Percentiles rank a stretch among this genome's conserved stretches.
Conservation (phyloP, 2,329 filamentous ascomycete genomes). For the Onygenales sp. region DNA sequence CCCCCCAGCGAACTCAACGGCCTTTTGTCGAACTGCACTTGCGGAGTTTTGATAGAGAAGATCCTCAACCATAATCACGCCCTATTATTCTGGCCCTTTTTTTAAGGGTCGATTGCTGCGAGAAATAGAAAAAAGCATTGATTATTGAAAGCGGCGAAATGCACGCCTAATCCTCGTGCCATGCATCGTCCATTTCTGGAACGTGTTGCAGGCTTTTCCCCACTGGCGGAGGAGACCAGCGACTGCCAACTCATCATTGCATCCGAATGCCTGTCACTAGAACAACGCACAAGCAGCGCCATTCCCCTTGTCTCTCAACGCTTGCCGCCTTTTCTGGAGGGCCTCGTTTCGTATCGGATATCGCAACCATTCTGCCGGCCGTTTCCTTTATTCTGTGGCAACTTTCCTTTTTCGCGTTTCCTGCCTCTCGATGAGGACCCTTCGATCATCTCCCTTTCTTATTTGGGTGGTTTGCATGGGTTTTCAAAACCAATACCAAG, state of each 20-base stretch:
- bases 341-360: conserved; percentile 1
- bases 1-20: neutral
- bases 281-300: conserved; percentile 11
- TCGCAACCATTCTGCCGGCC: neutral
- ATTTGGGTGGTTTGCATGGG: neutral
- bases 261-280: conserved; percentile 41
- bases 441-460: neutral
- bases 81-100: conserved; percentile 1
- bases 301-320: neutral
- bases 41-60: neutral
- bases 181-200: conserved; percentile 27
- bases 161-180: conserved; percentile 3
- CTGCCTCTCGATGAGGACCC: neutral
- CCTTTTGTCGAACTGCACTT: neutral
- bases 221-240: conserved; percentile 45
- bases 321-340: neutral
- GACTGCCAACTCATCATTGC: conserved; percentile 72
- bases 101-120: neutral
- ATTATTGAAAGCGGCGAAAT: conserved; percentile 1
- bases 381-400: neutral
- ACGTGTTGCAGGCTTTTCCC: conserved; percentile 39
- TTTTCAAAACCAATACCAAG: neutral
- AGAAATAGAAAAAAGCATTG: neutral
- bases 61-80: neutral
- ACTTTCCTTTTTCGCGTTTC: neutral